Evolutionary conservation across 257 asterid species (phyloP), one percentile per base, ranked within the genome.

Genomic region (Solanum megistacrolobum): DNA sequence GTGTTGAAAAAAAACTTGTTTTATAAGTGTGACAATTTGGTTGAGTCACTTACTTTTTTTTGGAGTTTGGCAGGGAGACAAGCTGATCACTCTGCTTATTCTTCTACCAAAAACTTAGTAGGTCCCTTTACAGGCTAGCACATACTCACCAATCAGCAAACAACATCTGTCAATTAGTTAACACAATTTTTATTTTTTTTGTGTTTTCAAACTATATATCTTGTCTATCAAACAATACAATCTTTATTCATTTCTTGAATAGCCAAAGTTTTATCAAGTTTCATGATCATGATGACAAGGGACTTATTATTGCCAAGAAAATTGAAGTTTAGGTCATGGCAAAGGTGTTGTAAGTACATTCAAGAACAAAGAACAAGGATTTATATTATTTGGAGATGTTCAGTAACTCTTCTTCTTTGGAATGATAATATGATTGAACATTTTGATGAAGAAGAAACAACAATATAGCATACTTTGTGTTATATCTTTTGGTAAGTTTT

Each of bases 331-430:
- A 88, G 88, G 82, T 73, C 94, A 25, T 90, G 93, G 95, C 87
- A 75, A 29, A 94, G 93, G 91, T 96, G 97, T 71, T 88, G 97
- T 9, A 92, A 93, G 83, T 94, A 89, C 91, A 87, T 95, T 75
- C 98, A 94, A 89, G 99, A 95, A 92, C 94, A 92, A 86, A 91
- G 97, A 83, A 96, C 99, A 5, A 91, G 98, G 41, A 76, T 96
- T 85, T 94, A 95, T 91, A 96, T 96, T 84, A 88, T 96, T 5
- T 96, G 99, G 99, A 93, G 92, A 91, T 96, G 99, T 90, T 93
- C 94, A 1, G 82, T 93, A 16, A 89, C 91, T 83, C 98, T 96
- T 36, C 92, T 96, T 82, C 89, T 91, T 12, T 92, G 89, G 92
- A 92, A 94, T 88, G 94, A 95, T 74, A 82, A 82, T 29, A 48